Evolutionary conservation across 768 basidiomycete genomes (phyloP), one percentile per base, ranked within the genome.

Genomic region (Mrakia frigida): DNA sequence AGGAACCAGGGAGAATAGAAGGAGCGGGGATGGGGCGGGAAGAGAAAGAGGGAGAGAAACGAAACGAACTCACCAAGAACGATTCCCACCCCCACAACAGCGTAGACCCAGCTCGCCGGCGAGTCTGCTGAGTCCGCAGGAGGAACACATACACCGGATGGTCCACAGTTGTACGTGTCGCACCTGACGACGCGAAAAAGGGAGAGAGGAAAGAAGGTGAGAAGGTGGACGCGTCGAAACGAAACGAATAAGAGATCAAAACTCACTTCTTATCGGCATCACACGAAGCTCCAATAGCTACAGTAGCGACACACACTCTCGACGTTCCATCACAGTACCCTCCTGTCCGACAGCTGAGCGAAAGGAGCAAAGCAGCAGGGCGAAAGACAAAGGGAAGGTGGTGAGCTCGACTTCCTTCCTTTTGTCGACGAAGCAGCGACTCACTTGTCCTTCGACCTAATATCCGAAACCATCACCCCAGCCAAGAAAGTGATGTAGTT

Each of bases 321-420:
- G 86, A 79, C 6, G 85, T 81, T 14, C 89, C 86, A 81, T 94
- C 92, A 80, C 93, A 94, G 80, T 93, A 94, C 0, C 89, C 82
- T 11, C 91, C 91, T 25, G 88, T 82, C 25, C 83, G 86, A 81
- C 93, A 96, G 82, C 94, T 91, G 50, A 7, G 13, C n/a, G 25
- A 73, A 11, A 43, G 37, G 23, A 25, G 16, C 46, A 18, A 21
- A 14, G 11, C 43, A 14, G 16, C n/a, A n/a, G n/a, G n/a, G n/a
- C n/a, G n/a, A n/a, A n/a, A 50, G 46, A 50, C 9, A 18, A 50
- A 50, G 46, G 21, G 46, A 16, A 21, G 18, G 46, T 21, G 11
- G 46, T 50, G 16, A 50, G 46, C 46, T 50, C 14, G 21, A 18
- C 46, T 21, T 50, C 14, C 43, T 16, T 46, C 43, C 43, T 14